These are phyloP conservation scores for Pelargonium cotyledonis DNA, from an alignment of 441 rosid genomes.

Conservation along the genomic window DNA sequence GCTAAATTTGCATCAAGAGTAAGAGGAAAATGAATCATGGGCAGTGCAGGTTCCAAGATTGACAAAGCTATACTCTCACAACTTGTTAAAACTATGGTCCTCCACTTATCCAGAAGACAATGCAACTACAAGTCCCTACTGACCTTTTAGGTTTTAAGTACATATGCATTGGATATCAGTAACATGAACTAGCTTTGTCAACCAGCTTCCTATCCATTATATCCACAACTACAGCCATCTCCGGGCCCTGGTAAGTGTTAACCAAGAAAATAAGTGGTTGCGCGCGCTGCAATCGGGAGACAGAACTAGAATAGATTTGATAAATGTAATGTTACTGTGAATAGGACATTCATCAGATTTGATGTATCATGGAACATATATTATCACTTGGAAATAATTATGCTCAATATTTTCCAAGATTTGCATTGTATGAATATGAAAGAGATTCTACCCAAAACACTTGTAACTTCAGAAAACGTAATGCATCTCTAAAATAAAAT, in stretches of 20 bases:
- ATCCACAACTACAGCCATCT: neutral
- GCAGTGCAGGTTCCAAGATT: no score
- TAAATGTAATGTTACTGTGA: neutral
- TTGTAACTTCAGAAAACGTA: neutral
- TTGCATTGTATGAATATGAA: neutral
- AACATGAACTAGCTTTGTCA: neutral
- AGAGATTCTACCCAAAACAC: neutral
- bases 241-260: neutral
- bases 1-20: no score
- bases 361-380: neutral
- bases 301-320: neutral
- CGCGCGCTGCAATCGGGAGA: neutral
- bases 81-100: no score
- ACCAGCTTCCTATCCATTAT: neutral
- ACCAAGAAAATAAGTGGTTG: neutral
- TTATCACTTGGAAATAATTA: neutral
- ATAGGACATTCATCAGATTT: neutral
- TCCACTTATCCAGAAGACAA: no score
- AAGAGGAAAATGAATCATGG: no score
- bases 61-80: no score
- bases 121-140: no score
- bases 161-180: neutral
- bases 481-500: neutral
- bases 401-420: neutral
- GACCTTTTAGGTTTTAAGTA: no score